phyloP scores from a whole-genome alignment of 148 eudicot species.

The Talinum fruticosum region DNA sequence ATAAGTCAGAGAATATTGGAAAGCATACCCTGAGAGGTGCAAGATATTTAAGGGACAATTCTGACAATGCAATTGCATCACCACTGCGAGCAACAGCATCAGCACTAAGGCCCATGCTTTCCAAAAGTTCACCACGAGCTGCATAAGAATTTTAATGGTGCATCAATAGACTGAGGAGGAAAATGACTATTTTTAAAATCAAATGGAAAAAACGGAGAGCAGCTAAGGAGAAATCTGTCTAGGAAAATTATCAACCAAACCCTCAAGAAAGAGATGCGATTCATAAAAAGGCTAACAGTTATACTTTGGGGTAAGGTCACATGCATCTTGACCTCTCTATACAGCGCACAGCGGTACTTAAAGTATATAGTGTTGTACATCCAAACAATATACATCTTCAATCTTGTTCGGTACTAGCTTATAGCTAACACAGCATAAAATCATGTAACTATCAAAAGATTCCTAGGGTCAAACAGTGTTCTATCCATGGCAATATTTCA shows the following conservation, averaged over 20 bases:
- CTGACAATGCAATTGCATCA: slow-evolving; percentile 74
- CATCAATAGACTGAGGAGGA: slow-evolving; percentile 9
- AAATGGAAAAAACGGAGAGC: no score
- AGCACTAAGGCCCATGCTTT: slow-evolving; percentile 64
- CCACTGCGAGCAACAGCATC: slow-evolving; percentile 80
- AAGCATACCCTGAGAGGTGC: slow-evolving; percentile 75
- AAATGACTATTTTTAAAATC: not conserved
- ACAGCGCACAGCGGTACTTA: no score
- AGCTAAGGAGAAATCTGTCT: not conserved
- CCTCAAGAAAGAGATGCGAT: not conserved
- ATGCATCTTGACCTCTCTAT: no score
- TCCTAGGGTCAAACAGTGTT: no score
- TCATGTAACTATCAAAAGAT: no score
- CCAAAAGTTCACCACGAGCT: slow-evolving; percentile 80
- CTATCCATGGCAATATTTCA: not conserved
- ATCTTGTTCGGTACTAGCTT: no score
- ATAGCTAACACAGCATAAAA: no score
- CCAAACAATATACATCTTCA: no score
- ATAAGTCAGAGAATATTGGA: not conserved
- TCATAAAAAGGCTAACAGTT: no score
- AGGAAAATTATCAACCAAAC: not conserved
- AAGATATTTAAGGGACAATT: slow-evolving; percentile 69
- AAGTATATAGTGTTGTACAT: no score
- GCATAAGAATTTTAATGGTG: slow-evolving; percentile 11
- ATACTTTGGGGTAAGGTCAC: no score